Evolutionary conservation across 768 basidiomycete species (phyloP), one percentile per base, ranked within the genome.

Genomic region (Hygrocybe punicea): DNA sequence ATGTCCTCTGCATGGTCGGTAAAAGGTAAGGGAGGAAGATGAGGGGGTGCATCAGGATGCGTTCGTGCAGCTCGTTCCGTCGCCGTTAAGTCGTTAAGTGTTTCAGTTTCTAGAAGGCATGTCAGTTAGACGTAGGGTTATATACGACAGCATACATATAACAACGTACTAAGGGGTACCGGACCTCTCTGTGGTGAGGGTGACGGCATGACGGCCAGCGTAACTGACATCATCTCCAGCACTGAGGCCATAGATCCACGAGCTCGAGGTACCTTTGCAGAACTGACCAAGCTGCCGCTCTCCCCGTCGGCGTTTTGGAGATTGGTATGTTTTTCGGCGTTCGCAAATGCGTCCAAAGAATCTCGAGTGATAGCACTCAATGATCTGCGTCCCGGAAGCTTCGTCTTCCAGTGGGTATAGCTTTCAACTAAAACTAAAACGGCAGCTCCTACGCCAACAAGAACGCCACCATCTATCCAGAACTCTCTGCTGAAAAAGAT

Each of bases 171-270:
- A 53, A 91, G 75, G 34, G 90, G 86, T 34, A 89, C 75, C 52
- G 85, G 78, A 5, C 86, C 85, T 52, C 80, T 77, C 49, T 74
- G 69, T 40, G 78, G 77, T 19, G 80, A 78, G 9, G 78, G 73
- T 3, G 84, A 80, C 3, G 89, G 89, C 76, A 81, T 81, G 6
- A 90, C 87, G 5, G 89, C 87, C 40, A 91, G 75, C 16, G 88
- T 90, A 55, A 83, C 62, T 58, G 86, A 85, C 86, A 92, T 90
- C 87, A 92, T 89, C 66, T 91, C 89, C 57, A 92, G 74, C 49
- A 92, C 87, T 37, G 85, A 86, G 5, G 89, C 87, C 76, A 90
- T 87, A 3, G 89, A 91, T 6, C 86, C 84, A 56, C 89, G 81
- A 40, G 77, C 67, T 23, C 80, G 74, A 44, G 70, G 67, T n/a